A percentile compares a stretch with the other conserved stretches of the same genome.
phyloP scores from a whole-genome alignment of 345 rosid genomes.

The Lepidium africanum region DNA sequence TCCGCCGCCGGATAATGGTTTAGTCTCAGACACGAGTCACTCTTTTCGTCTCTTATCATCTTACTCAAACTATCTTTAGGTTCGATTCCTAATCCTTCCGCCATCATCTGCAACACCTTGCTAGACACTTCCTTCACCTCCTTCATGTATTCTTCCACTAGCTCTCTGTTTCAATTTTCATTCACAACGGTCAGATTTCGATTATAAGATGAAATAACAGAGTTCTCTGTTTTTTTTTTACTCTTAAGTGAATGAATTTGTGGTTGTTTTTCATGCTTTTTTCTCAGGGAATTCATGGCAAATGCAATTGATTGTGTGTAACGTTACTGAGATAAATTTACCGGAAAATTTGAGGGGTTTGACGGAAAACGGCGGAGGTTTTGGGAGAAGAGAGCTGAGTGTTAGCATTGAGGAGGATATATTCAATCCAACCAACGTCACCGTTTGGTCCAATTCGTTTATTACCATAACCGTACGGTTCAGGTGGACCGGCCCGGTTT shows the following conservation, averaged over 20 bases:
- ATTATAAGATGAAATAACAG: not conserved
- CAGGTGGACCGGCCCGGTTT: constrained; percentile 67
- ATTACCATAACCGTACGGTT: constrained; percentile 84
- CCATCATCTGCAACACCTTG: constrained; percentile 60
- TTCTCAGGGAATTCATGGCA: too few species aligned
- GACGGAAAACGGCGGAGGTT: constrained; percentile 36
- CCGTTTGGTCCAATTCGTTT: constrained; percentile 71
- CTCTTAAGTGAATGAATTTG: not conserved
- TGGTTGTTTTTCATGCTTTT: too few species aligned
- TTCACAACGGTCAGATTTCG: constrained; percentile 1
- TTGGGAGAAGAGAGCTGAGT: constrained; percentile 30
- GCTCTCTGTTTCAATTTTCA: constrained; percentile 31
- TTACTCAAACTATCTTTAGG: constrained; percentile 51
- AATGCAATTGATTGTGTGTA: too few species aligned
- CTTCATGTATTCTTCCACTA: constrained; percentile 50
- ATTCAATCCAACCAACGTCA: constrained; percentile 86
- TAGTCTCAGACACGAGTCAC: constrained; percentile 75
- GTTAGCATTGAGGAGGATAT: constrained; percentile 58
- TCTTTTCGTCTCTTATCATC: constrained; percentile 60
- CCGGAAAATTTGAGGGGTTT: constrained; percentile 51
- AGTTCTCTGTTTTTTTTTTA: constrained; percentile 3
- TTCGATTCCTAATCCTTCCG: constrained; percentile 56
- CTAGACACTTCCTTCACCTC: constrained; percentile 57
- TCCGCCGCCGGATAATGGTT: constrained; percentile 78
- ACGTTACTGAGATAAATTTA: constrained; percentile 7